Evolutionary conservation across 2,329 filamentous ascomycete species (phyloP).

Genomic region (Arthrinium phaeospermum): DNA sequence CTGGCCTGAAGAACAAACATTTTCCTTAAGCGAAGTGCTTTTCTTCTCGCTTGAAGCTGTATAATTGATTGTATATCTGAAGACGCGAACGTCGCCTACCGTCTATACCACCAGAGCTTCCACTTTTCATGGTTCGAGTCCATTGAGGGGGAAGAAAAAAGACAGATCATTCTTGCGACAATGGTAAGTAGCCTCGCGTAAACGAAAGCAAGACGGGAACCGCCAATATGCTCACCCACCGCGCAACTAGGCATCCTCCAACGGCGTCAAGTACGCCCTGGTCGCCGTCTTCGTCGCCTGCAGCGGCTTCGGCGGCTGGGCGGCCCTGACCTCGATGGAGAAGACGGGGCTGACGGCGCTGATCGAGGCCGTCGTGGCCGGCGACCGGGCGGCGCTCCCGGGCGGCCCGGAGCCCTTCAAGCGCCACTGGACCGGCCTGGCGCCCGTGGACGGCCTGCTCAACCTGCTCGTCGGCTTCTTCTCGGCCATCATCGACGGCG

Average conservation of each 20-base stretch:
- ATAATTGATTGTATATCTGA: not conserved
- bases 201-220: not conserved
- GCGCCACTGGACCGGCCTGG: conserved; percentile 29
- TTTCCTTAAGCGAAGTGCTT: not conserved
- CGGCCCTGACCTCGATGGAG: conserved; percentile 26
- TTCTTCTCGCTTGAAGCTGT: not conserved
- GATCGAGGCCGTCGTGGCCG: conserved; percentile 22
- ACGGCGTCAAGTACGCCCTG: conserved; percentile 24
- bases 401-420: conserved; percentile 33
- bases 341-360: conserved; percentile 28
- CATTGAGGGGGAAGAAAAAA: not conserved
- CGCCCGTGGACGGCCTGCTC: conserved; percentile 29
- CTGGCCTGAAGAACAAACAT: not conserved
- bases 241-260: not conserved
- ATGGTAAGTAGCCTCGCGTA: not conserved
- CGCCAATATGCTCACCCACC: not conserved
- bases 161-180: not conserved
- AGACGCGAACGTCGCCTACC: not conserved
- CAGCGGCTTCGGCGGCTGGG: conserved; percentile 31
- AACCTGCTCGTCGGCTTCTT: conserved; percentile 37
- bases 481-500: conserved; percentile 34
- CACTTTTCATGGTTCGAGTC: not conserved
- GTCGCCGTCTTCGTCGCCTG: conserved; percentile 31
- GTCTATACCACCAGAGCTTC: not conserved
- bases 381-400: conserved; percentile 22